Evolutionary conservation across 495 filamentous ascomycete genomes (phyloP), one percentile per base, ranked within the genome.

Genomic region (Hypoxylon fragiforme): DNA sequence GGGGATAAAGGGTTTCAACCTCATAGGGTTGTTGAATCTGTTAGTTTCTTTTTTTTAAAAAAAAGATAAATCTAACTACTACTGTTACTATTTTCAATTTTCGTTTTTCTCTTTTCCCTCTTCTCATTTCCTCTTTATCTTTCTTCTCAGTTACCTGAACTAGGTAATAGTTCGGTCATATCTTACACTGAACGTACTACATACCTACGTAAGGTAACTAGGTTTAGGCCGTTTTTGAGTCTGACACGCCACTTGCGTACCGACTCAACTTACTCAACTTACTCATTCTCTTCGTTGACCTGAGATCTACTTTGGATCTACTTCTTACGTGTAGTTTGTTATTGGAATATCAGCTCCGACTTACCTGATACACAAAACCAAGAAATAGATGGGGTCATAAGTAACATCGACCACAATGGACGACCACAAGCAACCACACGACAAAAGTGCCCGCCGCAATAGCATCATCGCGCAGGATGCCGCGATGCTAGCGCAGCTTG

Each of bases 401-500:
- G n/a, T 12, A 7, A 13, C n/a, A 19, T 30, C 26, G 15, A 44
- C 42, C 15, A 38, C 38, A 11, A 57, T 57, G 53, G 44, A 32
- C 16, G 45, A 49, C 12, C 39, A 14, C 7, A 9, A 32, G 14
- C 11, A 47, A 38, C 15, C 39, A 2, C 57, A 39, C 3, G 12
- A 12, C 40, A 50, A 28, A 20, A 47, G 48, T 48, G 48, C 42
- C 35, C 50, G 32, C 26, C 50, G 32, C 20, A 22, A 54, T 12
- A 56, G 46, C 24, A 54, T 57, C 26, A 35, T 54, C 13, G 41
- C 48, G n/a, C 64, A 71, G 37, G 81, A 80, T 48, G 77, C 77
- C 15, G 72, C 72, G 8, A 78, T 81, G 34, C 67, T 85, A 53
- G 79, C 75, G 13, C 71, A 77, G 24, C 70, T 85, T 50, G 85